phyloP scores from a whole-genome alignment of 345 rosid species.

The Citrus medica region DNA sequence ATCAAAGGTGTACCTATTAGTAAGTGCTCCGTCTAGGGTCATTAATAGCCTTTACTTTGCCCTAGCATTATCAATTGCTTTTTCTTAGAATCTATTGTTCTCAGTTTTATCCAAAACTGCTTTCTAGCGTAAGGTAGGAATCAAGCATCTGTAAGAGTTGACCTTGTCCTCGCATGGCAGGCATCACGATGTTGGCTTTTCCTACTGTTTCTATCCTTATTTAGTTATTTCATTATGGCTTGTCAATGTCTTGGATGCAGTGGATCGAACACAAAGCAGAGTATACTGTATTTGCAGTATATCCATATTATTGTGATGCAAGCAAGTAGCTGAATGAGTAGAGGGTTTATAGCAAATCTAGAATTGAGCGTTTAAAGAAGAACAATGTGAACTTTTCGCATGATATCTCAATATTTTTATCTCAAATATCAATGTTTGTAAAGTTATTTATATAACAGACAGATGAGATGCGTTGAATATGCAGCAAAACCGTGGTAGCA shows the following conservation, averaged over 20 bases:
- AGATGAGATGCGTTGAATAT: neutral
- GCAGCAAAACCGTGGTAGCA: slow-evolving; percentile 5
- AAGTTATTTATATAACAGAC: neutral
- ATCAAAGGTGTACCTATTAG: neutral
- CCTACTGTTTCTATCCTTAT: neutral
- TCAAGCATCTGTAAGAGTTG: neutral
- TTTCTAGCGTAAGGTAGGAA: neutral
- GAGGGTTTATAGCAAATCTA: too few species aligned
- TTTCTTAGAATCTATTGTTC: neutral
- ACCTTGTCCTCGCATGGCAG: neutral
- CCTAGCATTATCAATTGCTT: neutral
- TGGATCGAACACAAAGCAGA: neutral
- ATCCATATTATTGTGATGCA: too few species aligned
- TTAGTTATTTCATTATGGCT: too few species aligned
- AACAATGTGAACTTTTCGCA: too few species aligned
- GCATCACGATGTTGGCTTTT: neutral
- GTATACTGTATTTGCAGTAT: too few species aligned
- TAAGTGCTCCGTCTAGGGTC: too few species aligned
- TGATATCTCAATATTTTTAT: too few species aligned
- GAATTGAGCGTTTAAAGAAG: too few species aligned
- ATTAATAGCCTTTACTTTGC: neutral
- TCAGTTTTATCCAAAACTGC: neutral
- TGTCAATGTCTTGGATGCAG: neutral
- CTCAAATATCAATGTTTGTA: too few species aligned
- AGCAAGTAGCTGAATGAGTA: too few species aligned